Base-by-base conservation (phyloP, 108 stramenopile genomes). In the Skeletonema menzelii region DNA sequence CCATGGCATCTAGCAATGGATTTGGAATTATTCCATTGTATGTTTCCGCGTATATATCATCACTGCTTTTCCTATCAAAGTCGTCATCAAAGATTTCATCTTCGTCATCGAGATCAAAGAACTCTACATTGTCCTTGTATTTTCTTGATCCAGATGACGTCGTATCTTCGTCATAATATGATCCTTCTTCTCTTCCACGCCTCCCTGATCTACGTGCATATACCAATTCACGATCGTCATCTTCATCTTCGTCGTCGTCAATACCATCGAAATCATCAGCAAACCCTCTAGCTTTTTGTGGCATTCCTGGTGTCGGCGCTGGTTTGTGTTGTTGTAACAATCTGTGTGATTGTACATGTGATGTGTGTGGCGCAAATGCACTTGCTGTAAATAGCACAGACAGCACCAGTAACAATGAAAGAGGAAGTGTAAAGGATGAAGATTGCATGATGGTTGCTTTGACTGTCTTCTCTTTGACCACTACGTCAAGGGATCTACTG, bases 21-120 rank as follows among this genome's bases (percentile, higher is more conserved):
- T 79, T 79, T 20, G 77, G 77, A 35, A 79, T 79, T 1, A 79
- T 79, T 31, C 77, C 77, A 56, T 79, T 72, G 60, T 70, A 79
- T 6, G 37, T 77, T 31, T 56, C 57, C 42, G 22, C 58, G 15
- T 28, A 55, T 24, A 46, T 15, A 15, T 38, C 53, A 5, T 35
- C 22, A 5, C 31, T 57, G 5, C 42, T 65, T 27, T 38, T 37
- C 22, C 37, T 26, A 27, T 63, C 49, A 67, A 53, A 65, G 19
- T 71, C 77, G 17, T 67, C 66, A 32, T 59, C 58, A 40, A 69
- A 30, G 34, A 58, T 57, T 30, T 67, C 65, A 35, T 70, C 76
- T 20, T 68, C 75, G 40, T 77, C 77, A 38, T 71, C 70, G 56
- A 79, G 66, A 79, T 79, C 71, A 22, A 79, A 79, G 61, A 79